Percentiles rank a stretch among this genome's conserved stretches.
Evolutionary conservation across 2,329 filamentous ascomycete species (phyloP).

Genomic region (Parascedosporium putredinis): DNA sequence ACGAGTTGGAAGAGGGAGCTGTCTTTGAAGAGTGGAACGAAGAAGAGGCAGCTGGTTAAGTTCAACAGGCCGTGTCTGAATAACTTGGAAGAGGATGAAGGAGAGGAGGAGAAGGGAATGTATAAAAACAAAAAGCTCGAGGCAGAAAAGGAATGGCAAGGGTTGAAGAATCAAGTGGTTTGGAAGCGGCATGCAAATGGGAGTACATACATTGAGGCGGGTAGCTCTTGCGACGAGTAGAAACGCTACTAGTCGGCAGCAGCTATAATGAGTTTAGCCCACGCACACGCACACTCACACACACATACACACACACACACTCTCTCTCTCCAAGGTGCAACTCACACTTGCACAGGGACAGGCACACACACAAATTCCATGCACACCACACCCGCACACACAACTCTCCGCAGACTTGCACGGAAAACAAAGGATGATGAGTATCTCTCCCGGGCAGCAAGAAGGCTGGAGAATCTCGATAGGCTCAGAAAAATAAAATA

Average conservation of each 20-base stretch:
- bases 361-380: neutral
- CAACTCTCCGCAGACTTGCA: too few relatives aligned
- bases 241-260: neutral
- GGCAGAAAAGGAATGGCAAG: neutral
- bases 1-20: too few relatives aligned
- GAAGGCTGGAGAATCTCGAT: too few relatives aligned
- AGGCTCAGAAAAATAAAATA: too few relatives aligned
- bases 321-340: too few relatives aligned
- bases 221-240: slow-evolving; percentile 1
- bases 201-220: neutral
- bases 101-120: neutral
- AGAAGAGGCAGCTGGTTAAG: neutral
- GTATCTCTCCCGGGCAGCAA: too few relatives aligned
- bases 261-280: neutral
- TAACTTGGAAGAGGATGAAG: neutral
- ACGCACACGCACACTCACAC: neutral
- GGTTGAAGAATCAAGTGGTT: neutral
- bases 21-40: too few relatives aligned
- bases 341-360: neutral
- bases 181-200: slow-evolving; percentile 3
- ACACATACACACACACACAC: neutral
- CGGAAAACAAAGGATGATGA: too few relatives aligned
- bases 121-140: neutral
- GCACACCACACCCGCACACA: too few relatives aligned
- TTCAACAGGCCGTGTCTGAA: neutral